Conservation (phyloP, 2,329 filamentous ascomycete genomes). For the Botrytis cinerea region DNA sequence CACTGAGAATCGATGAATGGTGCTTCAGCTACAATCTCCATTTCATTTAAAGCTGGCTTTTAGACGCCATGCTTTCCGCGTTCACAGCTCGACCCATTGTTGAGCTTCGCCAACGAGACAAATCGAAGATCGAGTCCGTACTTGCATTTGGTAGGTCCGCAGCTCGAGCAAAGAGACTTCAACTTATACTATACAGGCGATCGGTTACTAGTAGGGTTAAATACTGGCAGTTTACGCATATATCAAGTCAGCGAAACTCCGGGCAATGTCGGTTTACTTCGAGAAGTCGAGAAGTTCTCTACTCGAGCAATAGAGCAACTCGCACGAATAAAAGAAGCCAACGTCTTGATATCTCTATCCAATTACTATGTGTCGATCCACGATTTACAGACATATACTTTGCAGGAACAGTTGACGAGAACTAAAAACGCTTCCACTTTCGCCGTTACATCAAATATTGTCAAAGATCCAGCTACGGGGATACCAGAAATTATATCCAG, state of each 20-base stretch:
- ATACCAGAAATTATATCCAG: conserved; percentile 92
- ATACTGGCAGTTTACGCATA: conserved; percentile 83
- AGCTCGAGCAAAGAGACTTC: neutral
- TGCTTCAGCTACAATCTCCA: neutral
- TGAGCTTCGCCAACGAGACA: conserved; percentile 94
- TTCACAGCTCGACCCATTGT: conserved; percentile 96
- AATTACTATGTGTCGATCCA: conserved; percentile 88
- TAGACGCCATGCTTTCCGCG: conserved; percentile 81
- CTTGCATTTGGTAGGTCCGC: conserved; percentile 73
- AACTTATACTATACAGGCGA: conserved; percentile 60
- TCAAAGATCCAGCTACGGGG: conserved; percentile 81
- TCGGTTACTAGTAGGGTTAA: conserved; percentile 86
- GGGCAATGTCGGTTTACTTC: conserved; percentile 73
- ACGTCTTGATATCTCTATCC: conserved; percentile 85
- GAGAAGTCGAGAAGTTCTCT: conserved; percentile 94
- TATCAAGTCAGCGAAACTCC: conserved; percentile 80
- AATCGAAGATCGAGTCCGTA: conserved; percentile 95
- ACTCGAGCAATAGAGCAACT: conserved; percentile 88
- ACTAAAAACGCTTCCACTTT: conserved; percentile 90
- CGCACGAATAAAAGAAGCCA: conserved; percentile 92
- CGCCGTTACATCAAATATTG: conserved; percentile 92
- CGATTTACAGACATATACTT: conserved; percentile 80
- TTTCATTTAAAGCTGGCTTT: conserved; percentile 34
- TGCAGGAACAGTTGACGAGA: conserved; percentile 75
- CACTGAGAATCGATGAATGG: conserved; percentile 18